phyloP scores from a whole-genome alignment of 1,284 basidiomycete genomes.

The Agroathelia rolfsii region DNA sequence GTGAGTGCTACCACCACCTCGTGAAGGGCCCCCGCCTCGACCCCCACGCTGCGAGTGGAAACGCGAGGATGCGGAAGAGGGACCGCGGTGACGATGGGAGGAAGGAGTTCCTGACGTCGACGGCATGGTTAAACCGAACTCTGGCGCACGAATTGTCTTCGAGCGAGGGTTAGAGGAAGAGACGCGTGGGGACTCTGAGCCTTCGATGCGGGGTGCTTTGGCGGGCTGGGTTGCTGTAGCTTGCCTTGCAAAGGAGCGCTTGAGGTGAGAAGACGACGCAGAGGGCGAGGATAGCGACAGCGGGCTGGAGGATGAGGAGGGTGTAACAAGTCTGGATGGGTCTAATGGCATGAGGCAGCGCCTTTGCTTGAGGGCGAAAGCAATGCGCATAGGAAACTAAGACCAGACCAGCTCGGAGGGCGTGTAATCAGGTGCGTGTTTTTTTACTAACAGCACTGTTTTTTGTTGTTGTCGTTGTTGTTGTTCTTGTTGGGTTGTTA shows the following conservation, averaged over 20 bases:
- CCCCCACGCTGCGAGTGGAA: constrained; percentile 6
- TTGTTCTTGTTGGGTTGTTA: no score
- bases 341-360: constrained; percentile 50
- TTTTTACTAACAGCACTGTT: no score
- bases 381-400: constrained; percentile 38
- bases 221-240: constrained; percentile 14
- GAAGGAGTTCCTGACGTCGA: constrained; percentile 13
- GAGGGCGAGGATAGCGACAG: constrained; percentile 11
- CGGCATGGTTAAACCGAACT: constrained; percentile 16
- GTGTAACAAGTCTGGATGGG: constrained; percentile 20
- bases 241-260: constrained; percentile 31
- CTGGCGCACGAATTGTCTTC: constrained; percentile 6
- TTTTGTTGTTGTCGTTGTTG: no score
- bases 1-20: no score
- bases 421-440: no score
- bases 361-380: constrained; percentile 34
- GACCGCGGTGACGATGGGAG: constrained; percentile 9
- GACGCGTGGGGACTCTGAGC: constrained; percentile 14
- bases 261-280: constrained; percentile 17
- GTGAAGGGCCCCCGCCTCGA: constrained; percentile 2
- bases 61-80: constrained; percentile 5
- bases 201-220: constrained; percentile 21
- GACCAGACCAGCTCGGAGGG: no score
- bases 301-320: constrained; percentile 17
- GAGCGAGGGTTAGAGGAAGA: no score